Base-by-base conservation (phyloP, 1,139 yeast species). In the Lodderomyces orthopsilosis region DNA sequence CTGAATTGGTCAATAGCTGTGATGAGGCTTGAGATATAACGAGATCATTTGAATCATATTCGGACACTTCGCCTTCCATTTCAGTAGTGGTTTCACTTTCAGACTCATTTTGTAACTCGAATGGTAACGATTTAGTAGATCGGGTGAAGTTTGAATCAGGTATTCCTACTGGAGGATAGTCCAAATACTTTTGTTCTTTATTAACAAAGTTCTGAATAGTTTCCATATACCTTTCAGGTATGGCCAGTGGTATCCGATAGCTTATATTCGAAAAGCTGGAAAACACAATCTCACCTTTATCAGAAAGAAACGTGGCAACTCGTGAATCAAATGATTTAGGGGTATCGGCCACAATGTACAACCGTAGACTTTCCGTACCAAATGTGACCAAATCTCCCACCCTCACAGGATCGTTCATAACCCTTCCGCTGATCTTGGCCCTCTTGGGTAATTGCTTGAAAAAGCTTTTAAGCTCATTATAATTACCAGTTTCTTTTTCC, bases 211-310 rank as follows among this genome's bases (percentile, higher is more conserved):
- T 51, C 39, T 53, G 46, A 3, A 71, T 42, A 1, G 61, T 44
- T 1, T 46, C 45, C 10, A 51, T 50, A 36, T 53, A 57, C 27
- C 53, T 42, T 2, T 51, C 46, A 0, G 83, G 82, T 33, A 79
- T 65, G 2, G 78, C 70, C 2, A 63, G 58, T 1, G 91, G 90
- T 9, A 85, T 63, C 43, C 90, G 65, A 30, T 78, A 56, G 37
- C 66, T 65, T 40, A 84, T 73, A 10, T 62, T 58, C n/a, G 64
- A 57, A 46, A 70, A 72, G 10, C 75, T 63, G 1, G 75, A 74
- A 61, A 74, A 81, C 1, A 67, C 54, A 6, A 85, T 62, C 38
- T 72, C 78, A 4, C 94, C 93, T 46, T 74, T 74, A 35, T 73
- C 68, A 46, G 76, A 75, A 40, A 81, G 65, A 47, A 80, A 72